Percentiles rank a stretch among this genome's conserved stretches.
phyloP scores from a whole-genome alignment of 2,329 filamentous ascomycete species.

The Domatiomyces globalis region DNA sequence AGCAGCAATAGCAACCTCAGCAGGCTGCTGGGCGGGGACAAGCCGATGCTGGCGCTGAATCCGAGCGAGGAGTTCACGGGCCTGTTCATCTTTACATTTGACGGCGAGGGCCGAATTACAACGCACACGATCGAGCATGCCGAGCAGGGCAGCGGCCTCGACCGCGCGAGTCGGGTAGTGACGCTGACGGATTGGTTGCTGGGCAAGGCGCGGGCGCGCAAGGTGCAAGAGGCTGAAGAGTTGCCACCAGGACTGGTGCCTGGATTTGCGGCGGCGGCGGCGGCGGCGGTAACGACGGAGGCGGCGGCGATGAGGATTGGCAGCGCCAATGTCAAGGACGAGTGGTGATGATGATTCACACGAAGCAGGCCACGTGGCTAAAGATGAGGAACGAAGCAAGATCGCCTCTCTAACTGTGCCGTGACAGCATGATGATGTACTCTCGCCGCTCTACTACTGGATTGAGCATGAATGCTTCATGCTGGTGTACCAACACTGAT shows the following conservation, averaged over 20 bases:
- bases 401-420: no score
- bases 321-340: background rate
- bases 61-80: constrained; percentile 63
- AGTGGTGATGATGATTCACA: background rate
- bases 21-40: constrained; percentile 38
- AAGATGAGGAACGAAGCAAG: no score
- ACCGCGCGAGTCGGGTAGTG: constrained; percentile 71
- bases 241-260: constrained; percentile 20
- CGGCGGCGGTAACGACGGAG: background rate
- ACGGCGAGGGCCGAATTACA: constrained; percentile 65
- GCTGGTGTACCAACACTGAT: background rate
- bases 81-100: constrained; percentile 91
- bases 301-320: background rate
- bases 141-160: constrained; percentile 69
- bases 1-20: constrained; percentile 28
- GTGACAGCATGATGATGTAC: no score
- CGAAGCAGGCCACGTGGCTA: no score
- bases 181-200: constrained; percentile 90
- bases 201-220: constrained; percentile 51
- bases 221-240: constrained; percentile 28
- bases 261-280: constrained; percentile 6
- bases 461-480: background rate
- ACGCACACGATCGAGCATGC: constrained; percentile 91
- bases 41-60: constrained; percentile 35
- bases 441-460: no score